Base-by-base conservation (phyloP, 2,329 filamentous ascomycete genomes). In the Hypoxylon sp. region DNA sequence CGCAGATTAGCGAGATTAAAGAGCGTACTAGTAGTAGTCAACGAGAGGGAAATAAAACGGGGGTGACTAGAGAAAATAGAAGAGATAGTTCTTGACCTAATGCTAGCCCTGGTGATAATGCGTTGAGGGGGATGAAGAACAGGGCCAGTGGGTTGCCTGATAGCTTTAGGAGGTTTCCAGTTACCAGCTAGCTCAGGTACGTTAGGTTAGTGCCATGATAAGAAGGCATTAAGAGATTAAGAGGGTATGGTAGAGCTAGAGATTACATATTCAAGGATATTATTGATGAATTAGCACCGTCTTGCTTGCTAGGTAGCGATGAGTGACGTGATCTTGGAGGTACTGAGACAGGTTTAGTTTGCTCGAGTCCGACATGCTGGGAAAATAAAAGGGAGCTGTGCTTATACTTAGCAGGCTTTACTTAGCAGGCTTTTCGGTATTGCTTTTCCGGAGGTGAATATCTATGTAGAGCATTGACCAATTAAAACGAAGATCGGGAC, bases 1-100 rank as follows among this genome's bases (percentile, higher is more conserved):
- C 54, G 90, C 91, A 48, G 92, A 94, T 75, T 87, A 78, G 75
- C 46, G 5, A 44, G 39, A 33, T 51, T 10, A 44, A 47, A 22
- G 26, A 29, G 35, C 61, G 26, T 42, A 51, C 22, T 33, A 59
- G 3, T 63, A 42, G 53, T 59, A 59, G 33, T 47, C 3, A n/a
- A 11, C 19, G 39, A 44, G 10, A 17, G 22, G 55, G 48, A 33
- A 31, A 60, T 52, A n/a, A 51, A 44, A 3, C 3, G 5, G 19
- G 22, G 9, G 26, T 26, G 17, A 33, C 22, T 39, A 19, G 11
- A 26, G 19, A 44, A 24, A 59, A 13, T 3, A 22, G 19, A 59
- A 13, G n/a, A n/a, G n/a, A n/a, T 9, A 22, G 26, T 17, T 8
- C 6, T 39, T 46, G 54, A n/a, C 29, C 37, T 47, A 33, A 33